A percentile compares a stretch with the other conserved stretches of the same genome.
Evolutionary conservation across 1,284 basidiomycete species (phyloP).

Genomic region (Papiliotrema terrestris): DNA sequence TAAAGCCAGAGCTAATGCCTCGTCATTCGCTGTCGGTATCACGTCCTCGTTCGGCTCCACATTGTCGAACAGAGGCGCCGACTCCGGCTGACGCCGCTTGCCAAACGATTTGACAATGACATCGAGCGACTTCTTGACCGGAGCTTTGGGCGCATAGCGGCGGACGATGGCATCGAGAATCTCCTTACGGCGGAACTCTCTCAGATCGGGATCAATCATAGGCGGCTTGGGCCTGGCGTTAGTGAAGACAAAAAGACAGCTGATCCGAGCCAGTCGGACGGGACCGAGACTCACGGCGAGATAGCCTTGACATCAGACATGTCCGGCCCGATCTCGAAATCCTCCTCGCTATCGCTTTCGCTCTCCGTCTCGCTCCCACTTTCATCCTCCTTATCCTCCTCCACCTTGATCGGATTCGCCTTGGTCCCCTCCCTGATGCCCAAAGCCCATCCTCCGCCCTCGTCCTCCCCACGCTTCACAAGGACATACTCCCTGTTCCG

Average conservation of each 20-base stretch:
- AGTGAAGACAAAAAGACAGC: not conserved
- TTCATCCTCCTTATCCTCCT: slow-evolving; percentile 23
- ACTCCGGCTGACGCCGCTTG: slow-evolving; percentile 17
- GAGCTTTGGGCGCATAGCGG: slow-evolving; percentile 56
- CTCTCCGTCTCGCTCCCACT: slow-evolving; percentile 24
- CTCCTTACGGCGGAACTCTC: slow-evolving; percentile 62
- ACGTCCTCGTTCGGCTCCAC: slow-evolving; percentile 53
- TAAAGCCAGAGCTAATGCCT: slow-evolving; percentile 44
- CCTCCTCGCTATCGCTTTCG: slow-evolving; percentile 51
- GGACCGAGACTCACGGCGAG: slow-evolving; percentile 55
- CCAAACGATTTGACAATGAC: slow-evolving; percentile 37
- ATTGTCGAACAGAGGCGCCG: slow-evolving; percentile 58
- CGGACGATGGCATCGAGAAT: slow-evolving; percentile 63
- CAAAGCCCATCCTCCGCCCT: slow-evolving; percentile 86
- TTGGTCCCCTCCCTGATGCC: slow-evolving; percentile 76
- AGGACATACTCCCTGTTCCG: slow-evolving; percentile 91
- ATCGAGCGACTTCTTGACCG: slow-evolving; percentile 27
- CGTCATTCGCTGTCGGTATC: slow-evolving; percentile 39
- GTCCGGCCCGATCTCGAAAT: slow-evolving; percentile 53
- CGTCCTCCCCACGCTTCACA: slow-evolving; percentile 75
- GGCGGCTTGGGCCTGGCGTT: slow-evolving; percentile 8
- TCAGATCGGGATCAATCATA: slow-evolving; percentile 61
- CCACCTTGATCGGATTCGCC: slow-evolving; percentile 79
- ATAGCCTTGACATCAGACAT: slow-evolving; percentile 60
- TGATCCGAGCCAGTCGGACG: not conserved